A percentile compares a stretch with the other conserved stretches of the same genome.
phyloP scores from a whole-genome alignment of 148 eudicot species.

The Camellia lanceoleosa region DNA sequence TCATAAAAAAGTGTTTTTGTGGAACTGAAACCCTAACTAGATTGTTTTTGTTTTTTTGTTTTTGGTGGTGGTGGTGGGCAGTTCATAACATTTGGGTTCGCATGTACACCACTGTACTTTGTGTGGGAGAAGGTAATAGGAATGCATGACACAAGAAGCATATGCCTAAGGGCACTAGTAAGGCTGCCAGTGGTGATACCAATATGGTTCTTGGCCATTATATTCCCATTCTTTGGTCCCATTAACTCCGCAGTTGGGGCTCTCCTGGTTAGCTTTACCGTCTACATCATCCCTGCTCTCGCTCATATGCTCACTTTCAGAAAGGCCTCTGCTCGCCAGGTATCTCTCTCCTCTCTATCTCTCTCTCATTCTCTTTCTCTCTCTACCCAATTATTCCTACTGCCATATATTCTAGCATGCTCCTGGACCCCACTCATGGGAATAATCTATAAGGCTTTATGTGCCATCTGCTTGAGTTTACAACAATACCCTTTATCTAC shows the following conservation, averaged over 20 bases:
- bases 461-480: not conserved
- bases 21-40: no score
- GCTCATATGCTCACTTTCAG: conserved; percentile 88
- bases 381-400: not conserved
- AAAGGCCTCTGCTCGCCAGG: conserved; percentile 75
- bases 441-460: not conserved
- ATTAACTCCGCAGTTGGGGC: conserved; percentile 89
- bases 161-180: conserved; percentile 68
- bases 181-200: conserved; percentile 88
- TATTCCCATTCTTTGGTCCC: conserved; percentile 84
- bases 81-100: conserved; percentile 89
- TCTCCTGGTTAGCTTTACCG: conserved; percentile 82
- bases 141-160: conserved; percentile 80
- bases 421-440: not conserved
- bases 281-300: conserved; percentile 19
- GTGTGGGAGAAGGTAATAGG: conserved; percentile 28
- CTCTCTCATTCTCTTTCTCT: not conserved
- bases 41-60: no score
- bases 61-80: not conserved
- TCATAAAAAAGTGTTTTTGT: no score
- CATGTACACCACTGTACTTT: conserved; percentile 79
- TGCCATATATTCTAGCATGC: not conserved
- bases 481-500: not conserved
- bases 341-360: conserved; percentile 2
- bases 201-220: conserved; percentile 14